Base-by-base conservation (phyloP, 345 rosid species). In the Citrus reticulata region DNA sequence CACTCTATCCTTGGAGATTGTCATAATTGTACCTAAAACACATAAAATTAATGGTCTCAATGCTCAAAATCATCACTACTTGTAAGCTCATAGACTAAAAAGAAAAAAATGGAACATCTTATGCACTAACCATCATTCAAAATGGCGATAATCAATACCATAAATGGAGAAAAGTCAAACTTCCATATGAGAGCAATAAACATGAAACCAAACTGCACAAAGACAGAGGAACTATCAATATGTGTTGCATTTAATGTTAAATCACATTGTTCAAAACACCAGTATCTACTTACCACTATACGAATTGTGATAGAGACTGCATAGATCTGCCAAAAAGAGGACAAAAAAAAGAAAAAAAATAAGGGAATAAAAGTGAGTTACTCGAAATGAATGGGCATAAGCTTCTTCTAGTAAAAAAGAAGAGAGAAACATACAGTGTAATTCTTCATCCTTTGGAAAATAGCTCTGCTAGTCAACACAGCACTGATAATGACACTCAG, bases 251-350 rank as follows among this genome's bases (percentile, higher is more conserved):
- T 34, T 55, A 24, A 77, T 29, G 34, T 57, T 63, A 10, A 69
- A 69, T 72, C 20, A 57, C n/a, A 11, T 78, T n/a, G 19, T 40
- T 78, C 24, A 72, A 76, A 58, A 25, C 55, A 77, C 62, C 78
- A 32, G 54, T 58, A 61, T 60, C 37, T 59, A 88, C 91, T 80
- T 76, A 90, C 87, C 88, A 95, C 98, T 51, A 95, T 93, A 89
- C 98, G 98, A 57, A 95, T 95, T 4, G 98, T 95, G 80, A 95
- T 95, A 73, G 98, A 95, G 72, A 95, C 98, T 13, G 98, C 98
- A 68, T 95, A 95, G 60, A 95, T 93, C 93, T 93, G 88, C 77
- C 77, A 79, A 51, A 39, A 59, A 76, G 13, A 42, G 30, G 30
- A 68, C 51, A 0, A 11, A 42, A 10, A 42, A 10, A 42, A 3